A percentile compares a stretch with the other conserved stretches of the same genome.
phyloP scores from a whole-genome alignment of 1,139 yeast species.

The Eremothecium gossypii region DNA sequence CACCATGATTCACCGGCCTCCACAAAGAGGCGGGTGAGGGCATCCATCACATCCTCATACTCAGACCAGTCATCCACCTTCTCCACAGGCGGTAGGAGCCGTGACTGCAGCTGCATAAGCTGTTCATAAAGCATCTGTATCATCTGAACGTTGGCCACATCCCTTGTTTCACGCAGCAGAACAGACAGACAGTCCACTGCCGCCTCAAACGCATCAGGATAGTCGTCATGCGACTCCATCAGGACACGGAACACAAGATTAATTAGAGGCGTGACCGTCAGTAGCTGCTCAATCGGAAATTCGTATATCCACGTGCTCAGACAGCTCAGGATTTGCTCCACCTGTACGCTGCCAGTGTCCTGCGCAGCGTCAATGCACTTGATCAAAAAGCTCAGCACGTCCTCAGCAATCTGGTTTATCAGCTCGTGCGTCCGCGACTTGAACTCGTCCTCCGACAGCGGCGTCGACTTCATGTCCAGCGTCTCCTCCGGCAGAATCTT shows the following conservation, averaged over 20 bases:
- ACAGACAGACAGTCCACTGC: slow-evolving; percentile 79
- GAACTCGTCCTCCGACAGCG: slow-evolving; percentile 77
- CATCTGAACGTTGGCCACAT: slow-evolving; percentile 51
- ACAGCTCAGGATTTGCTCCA: slow-evolving; percentile 50
- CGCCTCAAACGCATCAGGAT: slow-evolving; percentile 70
- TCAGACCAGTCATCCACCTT: slow-evolving; percentile 21
- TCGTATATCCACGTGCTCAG: slow-evolving; percentile 87
- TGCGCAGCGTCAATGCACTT: slow-evolving; percentile 35
- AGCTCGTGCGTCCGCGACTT: slow-evolving; percentile 52
- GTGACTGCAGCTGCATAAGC: slow-evolving; percentile 43
- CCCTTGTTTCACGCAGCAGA: slow-evolving; percentile 72
- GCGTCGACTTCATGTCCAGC: slow-evolving; percentile 64
- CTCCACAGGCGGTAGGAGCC: slow-evolving; percentile 17
- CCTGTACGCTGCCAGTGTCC: slow-evolving; percentile 21
- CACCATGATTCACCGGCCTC: slow-evolving; percentile 98
- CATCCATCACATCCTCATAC: slow-evolving; percentile 49
- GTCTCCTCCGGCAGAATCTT: slow-evolving; percentile 89
- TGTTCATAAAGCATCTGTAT: slow-evolving; percentile 63
- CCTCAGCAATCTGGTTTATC: slow-evolving; percentile 57
- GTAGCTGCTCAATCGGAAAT: slow-evolving; percentile 58
- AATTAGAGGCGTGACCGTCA: slow-evolving; percentile 54
- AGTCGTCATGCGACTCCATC: slow-evolving; percentile 24
- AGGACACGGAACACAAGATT: slow-evolving; percentile 63
- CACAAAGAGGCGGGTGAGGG: slow-evolving; percentile 68
- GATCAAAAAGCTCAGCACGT: slow-evolving; percentile 54